Evolutionary conservation across 768 basidiomycete species (phyloP).

Genomic region (Leccinum incarnatum): DNA sequence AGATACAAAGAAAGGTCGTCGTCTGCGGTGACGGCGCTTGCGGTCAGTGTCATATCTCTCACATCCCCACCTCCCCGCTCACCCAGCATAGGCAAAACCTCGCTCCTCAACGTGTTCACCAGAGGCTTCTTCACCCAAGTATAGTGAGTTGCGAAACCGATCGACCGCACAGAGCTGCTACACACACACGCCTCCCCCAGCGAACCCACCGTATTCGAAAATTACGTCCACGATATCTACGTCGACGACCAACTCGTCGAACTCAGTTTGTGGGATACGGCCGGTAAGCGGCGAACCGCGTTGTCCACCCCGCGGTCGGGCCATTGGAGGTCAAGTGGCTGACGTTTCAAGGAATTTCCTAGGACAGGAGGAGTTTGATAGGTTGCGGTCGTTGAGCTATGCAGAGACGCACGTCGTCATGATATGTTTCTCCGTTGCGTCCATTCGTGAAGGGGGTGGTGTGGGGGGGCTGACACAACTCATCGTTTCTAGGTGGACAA

Average conservation of each 20-base stretch:
- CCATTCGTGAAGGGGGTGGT: neutral
- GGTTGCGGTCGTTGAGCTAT: constrained; percentile 90
- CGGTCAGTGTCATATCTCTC: constrained; percentile 42
- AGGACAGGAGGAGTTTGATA: constrained; percentile 97
- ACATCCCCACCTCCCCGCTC: constrained; percentile 6
- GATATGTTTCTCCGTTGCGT: constrained; percentile 88
- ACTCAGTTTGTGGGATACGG: constrained; percentile 96
- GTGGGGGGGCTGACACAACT: neutral
- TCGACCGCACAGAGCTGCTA: neutral
- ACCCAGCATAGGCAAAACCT: constrained; percentile 63
- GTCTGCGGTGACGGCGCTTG: constrained; percentile 98
- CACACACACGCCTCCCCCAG: constrained; percentile 34
- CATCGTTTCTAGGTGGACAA: constrained; percentile 71
- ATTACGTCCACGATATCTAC: constrained; percentile 87
- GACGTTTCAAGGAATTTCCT: constrained; percentile 32
- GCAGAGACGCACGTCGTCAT: constrained; percentile 96
- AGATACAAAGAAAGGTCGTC: constrained; percentile 65
- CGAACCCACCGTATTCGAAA: constrained; percentile 95
- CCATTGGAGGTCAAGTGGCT: constrained; percentile 3
- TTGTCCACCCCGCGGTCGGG: neutral
- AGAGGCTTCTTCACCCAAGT: constrained; percentile 93
- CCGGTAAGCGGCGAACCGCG: constrained; percentile 55
- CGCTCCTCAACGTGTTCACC: constrained; percentile 84
- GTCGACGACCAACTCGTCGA: constrained; percentile 89
- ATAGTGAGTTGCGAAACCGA: constrained; percentile 56